Base-by-base conservation (phyloP, 495 filamentous ascomycete genomes). In the Lepraria neglecta region DNA sequence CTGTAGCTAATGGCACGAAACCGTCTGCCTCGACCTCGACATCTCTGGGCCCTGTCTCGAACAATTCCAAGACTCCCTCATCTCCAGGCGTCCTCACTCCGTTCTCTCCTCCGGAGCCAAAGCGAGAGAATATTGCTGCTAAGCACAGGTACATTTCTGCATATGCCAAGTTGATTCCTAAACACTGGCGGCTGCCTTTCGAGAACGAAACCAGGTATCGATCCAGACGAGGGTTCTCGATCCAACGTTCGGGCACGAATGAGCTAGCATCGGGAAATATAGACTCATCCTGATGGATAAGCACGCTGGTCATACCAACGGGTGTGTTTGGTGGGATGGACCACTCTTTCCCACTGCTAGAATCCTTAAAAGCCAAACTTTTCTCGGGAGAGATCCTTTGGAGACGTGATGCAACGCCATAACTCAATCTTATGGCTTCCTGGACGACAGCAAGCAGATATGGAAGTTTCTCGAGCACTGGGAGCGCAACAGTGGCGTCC, bases 361-460 rank as follows among this genome's bases (percentile, higher is more conserved):
- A 17, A 31, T 33, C 50, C 14, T 33, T 11, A 10, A 21, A 52
- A 9, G 21, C 4, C 14, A 52, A 17, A 52, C 70, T 68, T 28
- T 67, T 59, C 35, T 76, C 67, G 0, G 75, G 74, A 0, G 70
- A 67, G 30, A 77, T 69, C 11, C 77, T 72, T 17, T 71, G 67
- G 12, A 74, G 65, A 1, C 75, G 67, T 0, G 75, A 72, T 42
- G 65, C 71, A 7, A 75, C 62, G 1, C 66, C 76, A 5, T 72
- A 70, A 31, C n/a, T 38, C 4, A 62, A 47, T 21, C 60, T 54
- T 27, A 62, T 31, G 6, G 69, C 68, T 57, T 82, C 78, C 19
- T 78, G 70, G 55, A 80, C 71, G 43, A 76, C 66, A 19, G 73
- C 77, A 12, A 68, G 50, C 4, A 76, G 55, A 31, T 72, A 76